These are phyloP conservation scores for Botrytis medusae DNA, from an alignment of 2,329 filamentous ascomycete genomes.

Conservation along the genomic window DNA sequence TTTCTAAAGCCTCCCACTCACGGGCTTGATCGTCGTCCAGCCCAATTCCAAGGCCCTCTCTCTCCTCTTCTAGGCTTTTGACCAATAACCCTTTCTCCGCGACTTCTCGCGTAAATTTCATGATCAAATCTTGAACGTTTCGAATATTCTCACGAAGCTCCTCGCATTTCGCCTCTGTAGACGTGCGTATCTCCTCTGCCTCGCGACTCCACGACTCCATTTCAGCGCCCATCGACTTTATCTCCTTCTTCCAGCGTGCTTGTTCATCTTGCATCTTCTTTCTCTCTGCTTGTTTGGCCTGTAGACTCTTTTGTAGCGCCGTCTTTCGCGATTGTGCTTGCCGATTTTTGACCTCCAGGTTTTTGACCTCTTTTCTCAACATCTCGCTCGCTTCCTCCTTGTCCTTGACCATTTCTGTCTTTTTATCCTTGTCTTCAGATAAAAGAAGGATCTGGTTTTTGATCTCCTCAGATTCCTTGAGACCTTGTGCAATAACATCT, in stretches of 20 bases:
- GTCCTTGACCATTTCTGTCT: constrained; percentile 76
- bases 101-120: constrained; percentile 66
- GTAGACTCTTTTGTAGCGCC: constrained; percentile 72
- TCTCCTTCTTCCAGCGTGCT: constrained; percentile 64
- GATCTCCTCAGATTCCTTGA: constrained; percentile 70
- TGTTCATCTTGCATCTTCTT: constrained; percentile 70
- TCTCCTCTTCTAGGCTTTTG: constrained; percentile 70
- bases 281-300: constrained; percentile 67
- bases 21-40: constrained; percentile 53
- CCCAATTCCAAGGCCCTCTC: constrained; percentile 62
- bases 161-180: constrained; percentile 52
- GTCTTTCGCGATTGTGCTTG: constrained; percentile 74
- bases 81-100: constrained; percentile 69
- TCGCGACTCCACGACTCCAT: constrained; percentile 55
- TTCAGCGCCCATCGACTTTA: constrained; percentile 58
- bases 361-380: constrained; percentile 76
- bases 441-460: constrained; percentile 65
- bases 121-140: constrained; percentile 58
- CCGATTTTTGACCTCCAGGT: constrained; percentile 78
- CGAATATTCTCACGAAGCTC: constrained; percentile 56
- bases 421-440: constrained; percentile 74
- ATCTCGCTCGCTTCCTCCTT: constrained; percentile 89
- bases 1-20: constrained; percentile 35
- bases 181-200: constrained; percentile 51
- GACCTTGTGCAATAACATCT: constrained; percentile 68